Conservation (phyloP, 345 rosid species). For the Boechera stricta region DNA sequence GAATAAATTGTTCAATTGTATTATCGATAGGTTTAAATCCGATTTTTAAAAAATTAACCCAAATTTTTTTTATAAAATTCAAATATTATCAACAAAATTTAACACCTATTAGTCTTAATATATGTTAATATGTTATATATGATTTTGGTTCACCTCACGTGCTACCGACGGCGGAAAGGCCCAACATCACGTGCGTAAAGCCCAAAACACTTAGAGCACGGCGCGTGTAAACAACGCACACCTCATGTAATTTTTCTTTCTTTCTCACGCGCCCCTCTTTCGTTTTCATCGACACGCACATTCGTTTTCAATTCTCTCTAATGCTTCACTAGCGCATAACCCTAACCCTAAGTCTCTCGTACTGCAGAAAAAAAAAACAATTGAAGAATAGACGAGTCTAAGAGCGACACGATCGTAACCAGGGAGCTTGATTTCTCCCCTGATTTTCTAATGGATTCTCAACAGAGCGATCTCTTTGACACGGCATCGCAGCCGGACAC, state of each 20-base stretch:
- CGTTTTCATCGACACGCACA: slow-evolving; percentile 23
- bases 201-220: slow-evolving; percentile 6
- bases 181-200: slow-evolving; percentile 24
- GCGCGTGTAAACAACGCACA: slow-evolving; percentile 26
- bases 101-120: no score
- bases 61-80: no score
- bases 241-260: background rate
- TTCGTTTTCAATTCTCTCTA: slow-evolving; percentile 9
- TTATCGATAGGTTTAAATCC: no score
- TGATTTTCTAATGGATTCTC: slow-evolving; percentile 72
- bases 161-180: background rate
- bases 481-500: slow-evolving; percentile 98
- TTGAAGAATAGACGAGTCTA: slow-evolving; percentile 20
- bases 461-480: slow-evolving; percentile 72
- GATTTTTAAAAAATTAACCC: no score
- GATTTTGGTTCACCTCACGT: no score
- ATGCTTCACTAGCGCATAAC: slow-evolving; percentile 36
- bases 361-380: slow-evolving; percentile 18
- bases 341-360: slow-evolving; percentile 47
- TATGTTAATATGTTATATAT: no score
- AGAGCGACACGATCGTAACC: slow-evolving; percentile 29
- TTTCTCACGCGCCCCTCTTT: slow-evolving; percentile 37
- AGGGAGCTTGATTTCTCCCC: slow-evolving; percentile 40
- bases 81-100: no score
- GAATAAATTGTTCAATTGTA: no score